phyloP scores from a whole-genome alignment of 2,329 filamentous ascomycete species.

The Arthrinium phaeospermum region DNA sequence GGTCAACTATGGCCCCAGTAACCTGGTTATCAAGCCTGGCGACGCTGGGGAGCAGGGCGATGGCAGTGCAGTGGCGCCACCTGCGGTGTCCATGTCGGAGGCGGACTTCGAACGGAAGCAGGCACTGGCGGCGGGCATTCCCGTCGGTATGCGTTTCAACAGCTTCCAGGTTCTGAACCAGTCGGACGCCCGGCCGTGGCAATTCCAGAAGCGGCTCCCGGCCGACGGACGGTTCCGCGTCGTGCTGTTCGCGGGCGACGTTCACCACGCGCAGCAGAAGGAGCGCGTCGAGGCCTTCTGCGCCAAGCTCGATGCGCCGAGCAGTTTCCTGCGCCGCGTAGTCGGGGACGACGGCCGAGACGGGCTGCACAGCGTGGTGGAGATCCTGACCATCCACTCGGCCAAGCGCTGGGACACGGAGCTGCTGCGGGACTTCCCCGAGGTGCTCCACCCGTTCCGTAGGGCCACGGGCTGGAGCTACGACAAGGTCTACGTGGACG shows the following conservation, averaged over 20 bases:
- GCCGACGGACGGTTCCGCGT: constrained; percentile 65
- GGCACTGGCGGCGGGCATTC: constrained; percentile 52
- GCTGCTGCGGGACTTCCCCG: constrained; percentile 55
- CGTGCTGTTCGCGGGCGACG: constrained; percentile 66
- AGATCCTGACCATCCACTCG: constrained; percentile 66
- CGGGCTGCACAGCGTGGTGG: constrained; percentile 48
- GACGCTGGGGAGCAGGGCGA: constrained; percentile 51
- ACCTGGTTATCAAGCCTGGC: constrained; percentile 60
- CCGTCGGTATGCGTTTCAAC: constrained; percentile 62
- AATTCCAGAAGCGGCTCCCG: constrained; percentile 61
- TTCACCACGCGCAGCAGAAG: constrained; percentile 51
- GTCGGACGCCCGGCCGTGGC: constrained; percentile 58
- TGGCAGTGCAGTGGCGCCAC: constrained; percentile 43
- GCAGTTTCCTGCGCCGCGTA: constrained; percentile 32
- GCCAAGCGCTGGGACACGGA: constrained; percentile 56
- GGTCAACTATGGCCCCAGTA: constrained; percentile 63
- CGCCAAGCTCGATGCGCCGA: constrained; percentile 41
- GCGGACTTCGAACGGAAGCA: constrained; percentile 37
- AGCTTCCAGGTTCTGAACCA: constrained; percentile 66
- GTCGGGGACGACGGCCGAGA: constrained; percentile 20
- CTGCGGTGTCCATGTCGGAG: constrained; percentile 22
- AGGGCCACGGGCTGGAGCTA: constrained; percentile 59
- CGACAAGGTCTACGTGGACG: constrained; percentile 62
- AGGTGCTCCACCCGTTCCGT: constrained; percentile 53
- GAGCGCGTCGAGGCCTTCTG: constrained; percentile 55